Evolutionary conservation across 108 stramenopile species (phyloP).

Genomic region (Fistulifera pelliculosa): DNA sequence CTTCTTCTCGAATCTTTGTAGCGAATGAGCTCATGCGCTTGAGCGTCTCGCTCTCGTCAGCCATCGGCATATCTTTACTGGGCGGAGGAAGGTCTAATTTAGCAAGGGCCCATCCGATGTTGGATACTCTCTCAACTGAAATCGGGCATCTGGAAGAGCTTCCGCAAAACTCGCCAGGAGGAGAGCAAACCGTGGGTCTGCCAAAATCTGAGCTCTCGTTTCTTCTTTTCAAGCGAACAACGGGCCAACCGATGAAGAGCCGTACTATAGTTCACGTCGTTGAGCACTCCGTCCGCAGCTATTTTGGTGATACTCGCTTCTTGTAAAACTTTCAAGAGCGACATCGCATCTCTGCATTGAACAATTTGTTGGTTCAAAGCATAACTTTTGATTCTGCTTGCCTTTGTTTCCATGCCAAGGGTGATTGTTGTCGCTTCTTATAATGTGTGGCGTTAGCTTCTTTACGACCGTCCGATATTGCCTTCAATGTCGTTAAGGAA

Average conservation of each 20-base stretch:
- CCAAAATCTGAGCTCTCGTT: slow-evolving; percentile 33
- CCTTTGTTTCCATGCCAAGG: too few species aligned
- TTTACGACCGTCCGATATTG: too few species aligned
- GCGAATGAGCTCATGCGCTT: slow-evolving; percentile 9
- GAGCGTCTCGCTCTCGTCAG: slow-evolving; percentile 14
- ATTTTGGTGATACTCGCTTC: background rate
- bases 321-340: too few species aligned
- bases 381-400: too few species aligned
- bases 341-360: too few species aligned
- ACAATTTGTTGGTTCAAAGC: too few species aligned
- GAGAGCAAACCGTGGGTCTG: slow-evolving; percentile 73
- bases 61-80: slow-evolving; percentile 28
- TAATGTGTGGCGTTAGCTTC: too few species aligned
- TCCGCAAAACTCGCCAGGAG: slow-evolving; percentile 60
- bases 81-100: slow-evolving; percentile 66
- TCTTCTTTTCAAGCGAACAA: slow-evolving; percentile 20
- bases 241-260: slow-evolving; percentile 33
- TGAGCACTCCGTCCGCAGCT: slow-evolving; percentile 28
- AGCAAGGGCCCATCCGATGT: slow-evolving; percentile 77
- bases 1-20: slow-evolving; percentile 27
- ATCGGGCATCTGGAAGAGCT: slow-evolving; percentile 11
- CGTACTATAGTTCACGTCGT: slow-evolving; percentile 54
- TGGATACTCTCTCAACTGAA: slow-evolving; percentile 61
- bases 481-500: too few species aligned
- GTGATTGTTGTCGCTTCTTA: too few species aligned